These are phyloP conservation scores for Termitomyces sp. DNA, from an alignment of 768 basidiomycete genomes.

Conservation along the genomic window DNA sequence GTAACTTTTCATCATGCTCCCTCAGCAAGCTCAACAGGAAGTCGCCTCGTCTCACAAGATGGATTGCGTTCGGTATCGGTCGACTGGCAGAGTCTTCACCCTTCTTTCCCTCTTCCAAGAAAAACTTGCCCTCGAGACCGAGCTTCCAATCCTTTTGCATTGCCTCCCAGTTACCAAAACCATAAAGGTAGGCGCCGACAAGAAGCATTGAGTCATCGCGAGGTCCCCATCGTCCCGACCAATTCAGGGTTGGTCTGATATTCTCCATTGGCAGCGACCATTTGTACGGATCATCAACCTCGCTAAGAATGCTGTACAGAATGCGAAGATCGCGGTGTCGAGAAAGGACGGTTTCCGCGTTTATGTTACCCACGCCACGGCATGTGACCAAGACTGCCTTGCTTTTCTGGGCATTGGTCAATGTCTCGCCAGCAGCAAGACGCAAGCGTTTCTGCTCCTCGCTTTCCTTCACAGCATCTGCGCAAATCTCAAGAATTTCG, in stretches of 20 bases:
- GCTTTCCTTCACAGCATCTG: slow-evolving; percentile 79
- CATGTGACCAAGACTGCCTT: slow-evolving; percentile 94
- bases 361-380: slow-evolving; percentile 88
- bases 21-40: slow-evolving; percentile 82
- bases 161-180: slow-evolving; percentile 96
- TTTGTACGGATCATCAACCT: slow-evolving; percentile 68
- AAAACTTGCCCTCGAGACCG: slow-evolving; percentile 88
- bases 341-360: slow-evolving; percentile 94
- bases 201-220: slow-evolving; percentile 93
- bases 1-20: slow-evolving; percentile 89
- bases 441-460: slow-evolving; percentile 76
- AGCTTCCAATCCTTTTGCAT: slow-evolving; percentile 89
- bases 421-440: slow-evolving; percentile 78
- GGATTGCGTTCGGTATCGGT: slow-evolving; percentile 96
- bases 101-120: slow-evolving; percentile 97
- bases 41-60: slow-evolving; percentile 95
- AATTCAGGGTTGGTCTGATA: slow-evolving; percentile 90
- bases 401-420: slow-evolving; percentile 93
- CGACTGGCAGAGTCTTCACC: slow-evolving; percentile 79
- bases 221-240: slow-evolving; percentile 94
- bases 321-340: slow-evolving; percentile 87
- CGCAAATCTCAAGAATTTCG: slow-evolving; percentile 87
- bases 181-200: slow-evolving; percentile 89
- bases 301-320: slow-evolving; percentile 75
- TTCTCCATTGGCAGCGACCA: slow-evolving; percentile 92